Base-by-base conservation (phyloP, 352 stramenopile genomes). In the Pythium oligandrum region DNA sequence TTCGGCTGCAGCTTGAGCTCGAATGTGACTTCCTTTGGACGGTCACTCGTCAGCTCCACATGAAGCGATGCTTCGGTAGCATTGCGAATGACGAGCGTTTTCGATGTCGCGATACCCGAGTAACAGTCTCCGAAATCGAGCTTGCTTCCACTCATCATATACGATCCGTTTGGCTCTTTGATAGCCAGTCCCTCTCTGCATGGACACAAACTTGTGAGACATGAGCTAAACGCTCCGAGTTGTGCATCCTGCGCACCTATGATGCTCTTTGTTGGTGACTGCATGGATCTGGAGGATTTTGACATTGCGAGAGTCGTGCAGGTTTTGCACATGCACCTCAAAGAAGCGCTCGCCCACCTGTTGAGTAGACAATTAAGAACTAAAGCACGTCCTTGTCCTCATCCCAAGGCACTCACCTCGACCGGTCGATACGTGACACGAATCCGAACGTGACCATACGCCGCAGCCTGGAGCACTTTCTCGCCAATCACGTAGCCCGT, bases 91-190 rank as follows among this genome's bases (percentile, higher is more conserved):
- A 90, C 50, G 11, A 96, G 72, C 3, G 83, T 70, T 61, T 94
- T 96, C 7, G 81, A 90, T 30, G 84, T 90, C 10, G 83, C 65
- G 10, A 93, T 85, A 32, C 83, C 83, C 4, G 80, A 84, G 64
- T 93, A 96, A 53, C 83, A 94, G 61, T 96, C 86, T 6, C 86
- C 86, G 63, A 94, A 96, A 68, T 96, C 83, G 45, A 96, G 57
- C 38, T 88, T 84, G 62, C 84, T 93, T 12, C 86, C 86, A 51
- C 84, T 94, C 80, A 90, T 92, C 1, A 96, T 57, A 42, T 83
- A 91, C 40, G 83, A 91, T 38, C 83, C 83, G 52, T 57, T 90
- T 1, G 83, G 75, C 42, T 94, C 84, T 62, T 91, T 90, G 51
- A 96, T 93, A 3, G 82, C 92, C 17, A 96, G 35, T 30, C 86